Evolutionary conservation across 2,329 filamentous ascomycete species (phyloP), one percentile per base, ranked within the genome.

Genomic region (Alternaria conjuncta): DNA sequence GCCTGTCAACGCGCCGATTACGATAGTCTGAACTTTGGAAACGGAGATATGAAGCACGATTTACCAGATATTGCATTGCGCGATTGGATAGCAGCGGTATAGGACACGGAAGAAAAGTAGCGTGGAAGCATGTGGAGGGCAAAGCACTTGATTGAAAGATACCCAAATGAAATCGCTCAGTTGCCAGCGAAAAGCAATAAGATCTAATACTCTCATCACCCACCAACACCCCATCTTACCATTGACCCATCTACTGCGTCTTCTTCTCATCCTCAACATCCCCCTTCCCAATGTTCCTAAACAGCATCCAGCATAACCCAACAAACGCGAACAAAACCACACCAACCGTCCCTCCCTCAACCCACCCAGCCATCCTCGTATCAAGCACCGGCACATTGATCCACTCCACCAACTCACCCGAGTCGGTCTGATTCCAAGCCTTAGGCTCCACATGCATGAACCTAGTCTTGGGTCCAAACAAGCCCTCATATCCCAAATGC

Each of bases 401-500:
- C 67, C 64, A 74, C 63, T 73, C 71, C 41, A 81, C 74, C 61
- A 80, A 45, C 28, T 32, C 50, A 21, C 43, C 61, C 6, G 18
- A 41, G 0, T 4, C 23, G 0, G 30, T 55, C 21, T 28, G 53
- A n/a, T 58, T 45, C 50, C 47, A 12, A 0, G 28, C 21, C 15
- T 30, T 43, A 6, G 84, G 80, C 44, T 78, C 71, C 9, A 85
- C 72, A 76, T 97, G 93, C 85, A 94, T 96, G 77, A 97, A 97
- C 75, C 92, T 85, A 0, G 93, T 97, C 54, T 88, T 86, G 1
- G 88, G 86, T 2, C 87, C 88, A 77, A 97, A 97, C 9, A 96
- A 80, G 0, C 86, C 87, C 68, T 97, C 95, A 78, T 94, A 97
- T 1, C 94, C 94, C n/a, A 97, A 73, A 74, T 93, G 88, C n/a